Evolutionary conservation across 257 asterid species (phyloP), one percentile per base, ranked within the genome.

Genomic region (Solanum habrochaites): DNA sequence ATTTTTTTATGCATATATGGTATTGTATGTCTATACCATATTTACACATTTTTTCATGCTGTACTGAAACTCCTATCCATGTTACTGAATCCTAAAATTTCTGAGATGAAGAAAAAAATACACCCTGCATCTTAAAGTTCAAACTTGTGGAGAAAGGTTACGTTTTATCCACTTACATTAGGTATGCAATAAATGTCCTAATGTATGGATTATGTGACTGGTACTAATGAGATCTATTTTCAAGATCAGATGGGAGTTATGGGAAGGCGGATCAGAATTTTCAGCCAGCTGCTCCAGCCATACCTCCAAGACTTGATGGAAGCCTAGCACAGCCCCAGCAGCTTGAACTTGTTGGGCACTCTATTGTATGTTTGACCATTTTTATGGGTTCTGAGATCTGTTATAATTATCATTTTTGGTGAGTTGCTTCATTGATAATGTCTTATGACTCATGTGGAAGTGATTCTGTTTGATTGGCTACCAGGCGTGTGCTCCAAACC

Each of bases 301-400:
- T 93, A 83, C 91, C 91, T 88, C 93, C 92, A 84, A 89, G 89
- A 87, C 84, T 90, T 81, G 91, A 91, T 86, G 93, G 83, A 86
- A 90, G 86, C 89, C 73, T 91, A 84, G 78, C 88, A 31, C 96
- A 92, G 81, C 89, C 94, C 60, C 93, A 92, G 47, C 98, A 93
- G 77, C 91, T 91, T 85, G 95, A 93, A 86, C 93, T 94, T 31
- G 93, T 89, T 86, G 96, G 96, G 29, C 98, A 94, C 89, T 95
- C 99, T 87, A 88, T 93, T 85, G 99, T 86, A 86, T 42, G 49
- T 69, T 45, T 69, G 86, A 81, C 23, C 43, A 14, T 56, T 45
- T 85, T 20, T 20, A 49, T 71, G 58, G 21, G 13, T 72, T 81
- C 18, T 81, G 43, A 49, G 31, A 49, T 81, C 43, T 81, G 43